Evolutionary conservation across 148 eudicot genomes (phyloP).

Genomic region (Silene conica): DNA sequence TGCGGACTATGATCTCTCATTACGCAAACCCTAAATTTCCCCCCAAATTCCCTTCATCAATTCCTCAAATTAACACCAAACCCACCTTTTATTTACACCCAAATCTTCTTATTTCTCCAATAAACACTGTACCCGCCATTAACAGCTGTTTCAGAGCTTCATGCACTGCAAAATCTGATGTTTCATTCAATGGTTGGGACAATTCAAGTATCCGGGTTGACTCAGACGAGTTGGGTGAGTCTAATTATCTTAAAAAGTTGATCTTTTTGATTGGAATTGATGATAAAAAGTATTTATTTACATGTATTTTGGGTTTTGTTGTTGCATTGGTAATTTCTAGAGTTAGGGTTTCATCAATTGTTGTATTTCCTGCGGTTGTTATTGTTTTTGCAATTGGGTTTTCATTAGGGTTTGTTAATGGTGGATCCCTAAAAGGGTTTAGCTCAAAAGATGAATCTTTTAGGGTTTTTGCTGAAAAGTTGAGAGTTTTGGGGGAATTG

Average conservation of each 20-base stretch:
- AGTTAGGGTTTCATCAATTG: conserved; percentile 73
- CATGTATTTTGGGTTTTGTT: conserved; percentile 74
- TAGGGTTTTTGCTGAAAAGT: conserved; percentile 38
- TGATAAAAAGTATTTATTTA: conserved; percentile 61
- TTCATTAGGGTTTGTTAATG: conserved; percentile 71
- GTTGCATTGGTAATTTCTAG: conserved; percentile 88
- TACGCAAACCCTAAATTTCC: conserved; percentile 20
- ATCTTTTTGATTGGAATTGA: conserved; percentile 53
- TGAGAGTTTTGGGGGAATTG: conserved; percentile 40
- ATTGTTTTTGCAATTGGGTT: conserved; percentile 77
- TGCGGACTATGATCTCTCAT: conserved; percentile 51
- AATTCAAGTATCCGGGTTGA: conserved; percentile 36
- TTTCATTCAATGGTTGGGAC: conserved; percentile 69
- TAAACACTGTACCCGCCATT: conserved; percentile 12
- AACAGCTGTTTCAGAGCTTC: conserved; percentile 28
- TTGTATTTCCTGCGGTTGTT: conserved; percentile 72
- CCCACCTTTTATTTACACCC: conserved; percentile 19
- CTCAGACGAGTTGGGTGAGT: conserved; percentile 49
- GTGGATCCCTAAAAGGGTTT: conserved; percentile 33
- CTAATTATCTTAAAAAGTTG: conserved; percentile 44
- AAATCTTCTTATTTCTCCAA: conserved; percentile 22
- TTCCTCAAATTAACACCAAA: not conserved
- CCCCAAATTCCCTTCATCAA: conserved; percentile 13
- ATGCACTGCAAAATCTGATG: conserved; percentile 26
- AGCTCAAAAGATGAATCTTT: conserved; percentile 37